Evolutionary conservation across 2,329 filamentous ascomycete species (phyloP).

Genomic region (Alternaria triticina): DNA sequence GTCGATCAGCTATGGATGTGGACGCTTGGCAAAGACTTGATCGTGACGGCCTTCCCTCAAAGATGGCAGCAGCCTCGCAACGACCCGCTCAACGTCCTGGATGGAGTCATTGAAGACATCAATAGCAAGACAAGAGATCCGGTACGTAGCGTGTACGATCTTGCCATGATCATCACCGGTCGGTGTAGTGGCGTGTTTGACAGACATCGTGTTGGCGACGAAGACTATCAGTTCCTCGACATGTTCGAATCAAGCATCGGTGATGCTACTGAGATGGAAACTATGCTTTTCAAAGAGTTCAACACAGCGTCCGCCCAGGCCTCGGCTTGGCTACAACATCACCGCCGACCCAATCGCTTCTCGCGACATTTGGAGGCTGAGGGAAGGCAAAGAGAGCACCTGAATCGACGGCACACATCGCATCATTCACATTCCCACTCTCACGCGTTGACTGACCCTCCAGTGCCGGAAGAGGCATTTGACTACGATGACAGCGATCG

Average conservation of each 20-base stretch:
- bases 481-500: slow-evolving; percentile 38
- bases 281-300: slow-evolving; percentile 66
- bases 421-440: slow-evolving; percentile 38
- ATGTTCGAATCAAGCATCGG: slow-evolving; percentile 72
- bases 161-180: slow-evolving; percentile 67
- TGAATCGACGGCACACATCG: slow-evolving; percentile 31
- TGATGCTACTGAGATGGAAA: slow-evolving; percentile 56
- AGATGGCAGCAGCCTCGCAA: slow-evolving; percentile 66
- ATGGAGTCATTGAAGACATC: slow-evolving; percentile 68
- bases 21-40: slow-evolving; percentile 63
- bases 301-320: slow-evolving; percentile 65
- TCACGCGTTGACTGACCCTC: slow-evolving; percentile 33
- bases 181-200: slow-evolving; percentile 68
- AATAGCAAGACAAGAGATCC: slow-evolving; percentile 68
- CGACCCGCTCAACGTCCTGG: slow-evolving; percentile 68
- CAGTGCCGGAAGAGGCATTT: slow-evolving; percentile 35
- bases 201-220: slow-evolving; percentile 62
- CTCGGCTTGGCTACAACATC: slow-evolving; percentile 60
- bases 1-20: slow-evolving; percentile 74
- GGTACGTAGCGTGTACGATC: slow-evolving; percentile 66
- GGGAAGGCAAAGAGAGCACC: slow-evolving; percentile 40
- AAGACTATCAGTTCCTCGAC: slow-evolving; percentile 69
- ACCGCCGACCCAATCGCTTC: slow-evolving; percentile 52
- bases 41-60: slow-evolving; percentile 66
- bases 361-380: slow-evolving; percentile 46